phyloP scores from a whole-genome alignment of 345 rosid species.

The Angophora floribunda region DNA sequence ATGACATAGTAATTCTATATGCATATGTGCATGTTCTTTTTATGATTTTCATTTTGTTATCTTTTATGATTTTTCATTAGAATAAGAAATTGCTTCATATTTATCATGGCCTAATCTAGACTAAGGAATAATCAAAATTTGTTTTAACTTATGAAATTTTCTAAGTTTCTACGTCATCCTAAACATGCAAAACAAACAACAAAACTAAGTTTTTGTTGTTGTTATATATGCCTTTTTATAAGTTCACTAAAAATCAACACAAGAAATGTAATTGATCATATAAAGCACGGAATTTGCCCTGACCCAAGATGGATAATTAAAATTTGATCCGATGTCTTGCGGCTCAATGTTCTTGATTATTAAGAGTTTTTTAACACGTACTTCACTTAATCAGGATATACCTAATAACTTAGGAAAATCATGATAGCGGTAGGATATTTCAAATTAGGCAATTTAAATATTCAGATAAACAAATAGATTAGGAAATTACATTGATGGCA shows the following conservation, averaged over 20 bases:
- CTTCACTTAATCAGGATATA: background rate
- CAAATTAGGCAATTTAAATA: no score
- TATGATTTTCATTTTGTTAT: no score
- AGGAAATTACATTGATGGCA: no score
- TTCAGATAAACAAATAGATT: no score
- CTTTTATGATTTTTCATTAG: no score
- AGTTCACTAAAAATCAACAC: background rate
- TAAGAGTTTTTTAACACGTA: no score
- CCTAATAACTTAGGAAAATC: background rate
- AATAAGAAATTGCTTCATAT: background rate
- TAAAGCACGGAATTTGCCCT: fast-evolving
- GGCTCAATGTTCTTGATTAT: background rate
- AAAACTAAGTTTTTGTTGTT: no score
- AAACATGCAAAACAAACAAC: background rate
- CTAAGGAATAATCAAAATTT: background rate
- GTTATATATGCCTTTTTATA: no score
- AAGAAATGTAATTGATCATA: fast-evolving
- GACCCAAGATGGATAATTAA: background rate
- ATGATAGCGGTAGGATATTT: fast-evolving
- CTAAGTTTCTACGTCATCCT: background rate
- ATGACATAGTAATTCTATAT: no score
- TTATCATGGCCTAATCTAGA: background rate
- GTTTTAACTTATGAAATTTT: background rate
- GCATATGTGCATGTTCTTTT: background rate
- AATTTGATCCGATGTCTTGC: fast-evolving